A percentile compares a stretch with the other conserved stretches of the same genome.
Conservation (phyloP, 441 rosid species). For the Corymbia citriodora region DNA sequence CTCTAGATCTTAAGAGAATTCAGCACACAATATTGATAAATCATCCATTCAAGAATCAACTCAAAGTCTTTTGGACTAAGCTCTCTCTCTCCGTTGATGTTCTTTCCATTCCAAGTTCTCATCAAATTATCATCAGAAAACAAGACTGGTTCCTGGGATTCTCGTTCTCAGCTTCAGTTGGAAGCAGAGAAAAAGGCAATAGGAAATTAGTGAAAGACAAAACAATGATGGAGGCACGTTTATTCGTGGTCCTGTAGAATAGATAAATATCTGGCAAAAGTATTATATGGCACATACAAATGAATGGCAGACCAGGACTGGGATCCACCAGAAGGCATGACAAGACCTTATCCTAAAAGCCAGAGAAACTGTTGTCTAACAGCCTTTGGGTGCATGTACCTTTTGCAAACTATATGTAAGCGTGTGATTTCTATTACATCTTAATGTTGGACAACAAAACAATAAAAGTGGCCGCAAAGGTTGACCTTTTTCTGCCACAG, state of each 20-base stretch:
- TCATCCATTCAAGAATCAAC: not conserved
- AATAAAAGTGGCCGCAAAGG: constrained; percentile 66
- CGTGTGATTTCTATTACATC: not conserved
- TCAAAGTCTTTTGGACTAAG: not conserved
- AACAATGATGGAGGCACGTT: not conserved
- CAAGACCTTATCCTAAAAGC: not conserved
- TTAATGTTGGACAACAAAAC: constrained; percentile 12
- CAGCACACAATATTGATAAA: not conserved
- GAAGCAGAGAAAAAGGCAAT: not conserved
- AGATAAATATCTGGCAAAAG: not conserved
- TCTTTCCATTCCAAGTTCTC: not conserved
- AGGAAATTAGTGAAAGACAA: not conserved
- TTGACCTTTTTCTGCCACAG: constrained; percentile 50
- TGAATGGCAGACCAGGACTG: constrained; percentile 22
- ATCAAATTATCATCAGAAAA: not conserved
- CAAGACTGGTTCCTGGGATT: not conserved
- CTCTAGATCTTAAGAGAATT: not conserved
- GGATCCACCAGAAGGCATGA: constrained; percentile 17
- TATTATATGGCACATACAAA: not conserved
- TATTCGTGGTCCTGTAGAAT: not conserved
- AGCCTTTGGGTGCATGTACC: constrained; percentile 23
- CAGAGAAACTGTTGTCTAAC: not conserved
- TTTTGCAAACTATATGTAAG: not conserved
- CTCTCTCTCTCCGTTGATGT: not conserved
- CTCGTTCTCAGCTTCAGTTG: not conserved